These are phyloP conservation scores for Fusarium chaquense DNA, from an alignment of 2,329 filamentous ascomycete species.

Conservation along the genomic window DNA sequence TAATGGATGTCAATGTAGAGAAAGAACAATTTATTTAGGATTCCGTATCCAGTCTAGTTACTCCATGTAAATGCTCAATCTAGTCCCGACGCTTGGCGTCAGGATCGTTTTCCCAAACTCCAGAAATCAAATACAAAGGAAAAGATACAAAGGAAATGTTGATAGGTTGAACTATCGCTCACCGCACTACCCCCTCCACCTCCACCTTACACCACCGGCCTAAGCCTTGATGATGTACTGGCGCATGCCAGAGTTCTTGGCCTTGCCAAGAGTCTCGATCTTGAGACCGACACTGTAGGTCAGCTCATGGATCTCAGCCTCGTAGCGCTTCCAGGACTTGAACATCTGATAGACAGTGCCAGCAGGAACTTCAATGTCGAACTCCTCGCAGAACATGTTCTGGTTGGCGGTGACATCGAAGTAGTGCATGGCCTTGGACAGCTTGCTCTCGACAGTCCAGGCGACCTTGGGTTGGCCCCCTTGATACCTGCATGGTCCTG, in stretches of 20 bases:
- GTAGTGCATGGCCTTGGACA: constrained; percentile 36
- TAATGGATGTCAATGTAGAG: neutral
- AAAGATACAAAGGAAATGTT: neutral
- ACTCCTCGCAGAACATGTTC: constrained; percentile 29
- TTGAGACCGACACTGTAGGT: constrained; percentile 23
- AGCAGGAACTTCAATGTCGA: neutral
- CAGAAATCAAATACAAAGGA: neutral
- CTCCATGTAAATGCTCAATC: neutral
- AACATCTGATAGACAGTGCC: constrained; percentile 41
- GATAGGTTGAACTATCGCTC: neutral
- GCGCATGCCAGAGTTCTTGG: constrained; percentile 37
- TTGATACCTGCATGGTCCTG: constrained; percentile 33
- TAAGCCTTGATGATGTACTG: constrained; percentile 30
- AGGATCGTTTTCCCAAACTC: neutral
- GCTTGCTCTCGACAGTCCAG: constrained; percentile 24
- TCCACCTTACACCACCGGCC: neutral
- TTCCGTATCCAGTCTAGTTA: neutral
- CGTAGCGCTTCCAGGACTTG: constrained; percentile 44
- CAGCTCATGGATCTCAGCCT: constrained; percentile 26
- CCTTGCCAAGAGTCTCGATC: constrained; percentile 40
- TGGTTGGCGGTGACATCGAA: constrained; percentile 33
- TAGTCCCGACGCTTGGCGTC: no score
- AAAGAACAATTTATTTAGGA: neutral
- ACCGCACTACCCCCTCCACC: neutral
- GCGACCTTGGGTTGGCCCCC: neutral